These are phyloP conservation scores for Artomyces pyxidatus DNA, from an alignment of 768 basidiomycete species.

Conservation along the genomic window DNA sequence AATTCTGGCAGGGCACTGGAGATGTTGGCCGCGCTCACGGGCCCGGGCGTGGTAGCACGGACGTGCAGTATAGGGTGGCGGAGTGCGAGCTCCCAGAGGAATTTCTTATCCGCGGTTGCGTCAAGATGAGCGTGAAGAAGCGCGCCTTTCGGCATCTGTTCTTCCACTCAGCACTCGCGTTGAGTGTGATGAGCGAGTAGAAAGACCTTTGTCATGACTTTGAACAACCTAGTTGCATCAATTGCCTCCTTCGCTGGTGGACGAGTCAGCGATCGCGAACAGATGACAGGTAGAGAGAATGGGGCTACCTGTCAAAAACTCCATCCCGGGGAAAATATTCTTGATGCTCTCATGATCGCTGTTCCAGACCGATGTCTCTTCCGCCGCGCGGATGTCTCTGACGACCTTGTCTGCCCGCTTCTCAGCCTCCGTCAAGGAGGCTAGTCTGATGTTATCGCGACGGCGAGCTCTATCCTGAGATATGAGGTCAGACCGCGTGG, in stretches of 20 bases:
- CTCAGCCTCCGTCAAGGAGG: conserved; percentile 28
- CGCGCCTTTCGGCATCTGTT: conserved; percentile 74
- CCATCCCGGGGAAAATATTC: conserved; percentile 72
- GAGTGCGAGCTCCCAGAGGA: conserved; percentile 46
- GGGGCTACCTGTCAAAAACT: conserved; percentile 56
- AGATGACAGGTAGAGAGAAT: not conserved
- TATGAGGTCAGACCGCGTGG: conserved; percentile 20
- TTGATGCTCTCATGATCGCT: conserved; percentile 42
- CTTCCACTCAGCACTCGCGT: not conserved
- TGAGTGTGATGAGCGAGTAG: not conserved
- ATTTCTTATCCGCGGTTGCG: conserved; percentile 51
- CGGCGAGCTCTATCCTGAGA: conserved; percentile 20
- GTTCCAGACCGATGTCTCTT: conserved; percentile 54
- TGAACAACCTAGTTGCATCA: conserved; percentile 51
- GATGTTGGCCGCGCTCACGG: conserved; percentile 37
- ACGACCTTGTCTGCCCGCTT: conserved; percentile 48
- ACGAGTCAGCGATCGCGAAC: conserved; percentile 9
- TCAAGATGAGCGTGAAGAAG: conserved; percentile 72
- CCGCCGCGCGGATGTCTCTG: conserved; percentile 44
- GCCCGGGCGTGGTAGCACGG: conserved; percentile 30
- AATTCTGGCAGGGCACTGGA: conserved; percentile 43
- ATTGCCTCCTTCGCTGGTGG: conserved; percentile 46
- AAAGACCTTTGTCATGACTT: conserved; percentile 53
- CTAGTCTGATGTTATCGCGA: conserved; percentile 16
- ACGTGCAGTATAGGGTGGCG: conserved; percentile 56